phyloP scores from a whole-genome alignment of 2,329 filamentous ascomycete genomes.

The Byssoonygena ceratinophila region DNA sequence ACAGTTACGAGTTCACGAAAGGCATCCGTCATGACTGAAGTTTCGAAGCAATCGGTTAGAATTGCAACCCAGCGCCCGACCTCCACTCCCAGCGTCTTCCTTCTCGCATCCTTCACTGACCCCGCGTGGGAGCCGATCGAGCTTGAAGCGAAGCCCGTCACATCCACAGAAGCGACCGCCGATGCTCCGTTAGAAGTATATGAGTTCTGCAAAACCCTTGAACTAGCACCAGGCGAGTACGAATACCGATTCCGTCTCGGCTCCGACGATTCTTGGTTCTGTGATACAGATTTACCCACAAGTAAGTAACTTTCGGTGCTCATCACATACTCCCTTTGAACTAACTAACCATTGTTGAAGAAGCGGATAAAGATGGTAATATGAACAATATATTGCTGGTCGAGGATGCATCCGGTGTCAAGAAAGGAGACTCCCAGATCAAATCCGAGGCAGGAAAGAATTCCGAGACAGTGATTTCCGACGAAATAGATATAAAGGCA shows the following conservation, averaged over 20 bases:
- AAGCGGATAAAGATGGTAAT: conserved; percentile 20
- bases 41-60: conserved; percentile 18
- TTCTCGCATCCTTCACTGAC: conserved; percentile 23
- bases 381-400: conserved; percentile 19
- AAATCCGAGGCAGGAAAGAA: conserved; percentile 9
- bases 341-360: conserved; percentile 14
- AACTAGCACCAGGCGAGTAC: conserved; percentile 20
- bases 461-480: not conserved
- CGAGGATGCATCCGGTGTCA: conserved; percentile 5
- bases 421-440: conserved; percentile 9
- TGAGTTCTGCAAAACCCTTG: conserved; percentile 14
- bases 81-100: conserved; percentile 21
- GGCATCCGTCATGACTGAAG: conserved; percentile 15
- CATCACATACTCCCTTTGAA: not conserved
- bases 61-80: conserved; percentile 23
- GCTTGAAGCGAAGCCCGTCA: conserved; percentile 19
- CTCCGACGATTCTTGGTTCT: conserved; percentile 21
- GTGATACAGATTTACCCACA: conserved; percentile 21
- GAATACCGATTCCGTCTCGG: conserved; percentile 24
- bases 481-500: not conserved
- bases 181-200: conserved; percentile 17
- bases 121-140: conserved; percentile 24
- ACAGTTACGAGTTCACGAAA: conserved; percentile 18
- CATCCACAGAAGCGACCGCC: conserved; percentile 6
- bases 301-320: conserved; percentile 17